These are phyloP conservation scores for Sanghuangporus weigelae DNA, from an alignment of 1,284 basidiomycete genomes.

Conservation along the genomic window DNA sequence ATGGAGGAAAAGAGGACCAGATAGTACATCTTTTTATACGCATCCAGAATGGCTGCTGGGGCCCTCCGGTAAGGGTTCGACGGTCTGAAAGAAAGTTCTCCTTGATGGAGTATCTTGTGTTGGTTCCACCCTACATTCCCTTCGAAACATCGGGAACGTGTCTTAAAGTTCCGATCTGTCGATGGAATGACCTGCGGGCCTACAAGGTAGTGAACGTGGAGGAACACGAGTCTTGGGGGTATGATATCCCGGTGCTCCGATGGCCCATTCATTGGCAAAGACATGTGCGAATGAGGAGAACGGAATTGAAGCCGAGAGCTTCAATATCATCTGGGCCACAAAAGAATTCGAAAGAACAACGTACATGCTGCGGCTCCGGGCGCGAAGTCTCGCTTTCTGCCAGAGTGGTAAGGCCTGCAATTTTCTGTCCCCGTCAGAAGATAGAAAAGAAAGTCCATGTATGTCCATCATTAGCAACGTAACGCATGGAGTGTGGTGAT, in stretches of 20 bases:
- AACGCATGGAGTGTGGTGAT: constrained; percentile 1
- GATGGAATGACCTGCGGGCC: constrained; percentile 14
- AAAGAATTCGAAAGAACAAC: constrained; percentile 13
- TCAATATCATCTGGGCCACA: constrained; percentile 7
- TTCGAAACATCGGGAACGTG: constrained; percentile 17
- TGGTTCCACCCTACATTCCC: constrained; percentile 1
- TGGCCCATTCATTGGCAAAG: constrained; percentile 17
- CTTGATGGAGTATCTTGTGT: constrained; percentile 12
- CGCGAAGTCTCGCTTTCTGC: constrained; percentile 12
- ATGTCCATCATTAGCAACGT: constrained; percentile 7
- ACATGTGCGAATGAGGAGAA: constrained; percentile 8
- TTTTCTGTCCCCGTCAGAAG: constrained; percentile 8
- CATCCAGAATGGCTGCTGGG: background rate
- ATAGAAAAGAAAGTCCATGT: constrained; percentile 16
- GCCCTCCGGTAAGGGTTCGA: background rate
- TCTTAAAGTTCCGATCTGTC: constrained; percentile 17
- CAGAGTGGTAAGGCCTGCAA: constrained; percentile 9
- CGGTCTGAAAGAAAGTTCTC: constrained; percentile 2
- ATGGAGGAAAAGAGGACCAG: constrained; percentile 13
- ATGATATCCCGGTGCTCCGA: constrained; percentile 16
- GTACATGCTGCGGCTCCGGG: constrained; percentile 10
- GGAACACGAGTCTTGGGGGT: constrained; percentile 12
- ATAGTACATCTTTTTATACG: constrained; percentile 11
- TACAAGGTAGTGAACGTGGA: constrained; percentile 20
- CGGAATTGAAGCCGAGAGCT: constrained; percentile 11